Conservation (phyloP, 164 flowering plant species). For the Litsea cubeba region DNA sequence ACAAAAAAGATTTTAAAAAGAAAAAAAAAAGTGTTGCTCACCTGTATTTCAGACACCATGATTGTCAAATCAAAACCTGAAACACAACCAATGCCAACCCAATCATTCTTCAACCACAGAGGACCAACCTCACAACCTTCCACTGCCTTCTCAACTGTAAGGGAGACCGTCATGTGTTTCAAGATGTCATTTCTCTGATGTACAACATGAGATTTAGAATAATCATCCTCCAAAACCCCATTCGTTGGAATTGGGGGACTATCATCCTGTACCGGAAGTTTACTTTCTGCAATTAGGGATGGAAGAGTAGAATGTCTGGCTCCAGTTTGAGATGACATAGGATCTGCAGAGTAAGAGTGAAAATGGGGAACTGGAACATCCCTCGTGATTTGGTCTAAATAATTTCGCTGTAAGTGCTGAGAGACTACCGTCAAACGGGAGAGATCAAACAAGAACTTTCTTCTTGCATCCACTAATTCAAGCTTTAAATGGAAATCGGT, state of each 20-base stretch:
- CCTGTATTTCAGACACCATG: conserved; percentile 71
- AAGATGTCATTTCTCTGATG: conserved; percentile 43
- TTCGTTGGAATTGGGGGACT: conserved; percentile 17
- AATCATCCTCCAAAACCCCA: conserved; percentile 13
- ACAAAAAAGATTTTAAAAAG: not conserved
- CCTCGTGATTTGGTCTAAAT: conserved; percentile 16
- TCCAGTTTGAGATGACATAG: conserved; percentile 15
- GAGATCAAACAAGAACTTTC: conserved; percentile 36
- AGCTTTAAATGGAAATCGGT: conserved; percentile 38
- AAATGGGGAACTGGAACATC: conserved; percentile 40
- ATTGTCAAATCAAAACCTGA: conserved; percentile 64
- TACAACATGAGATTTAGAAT: conserved; percentile 10
- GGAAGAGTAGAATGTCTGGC: conserved; percentile 26
- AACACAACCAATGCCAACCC: conserved; percentile 74
- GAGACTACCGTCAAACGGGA: conserved; percentile 54
- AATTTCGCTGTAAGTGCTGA: conserved; percentile 22
- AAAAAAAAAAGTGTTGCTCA: conserved; percentile 13
- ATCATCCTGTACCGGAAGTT: conserved; percentile 15
- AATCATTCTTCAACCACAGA: conserved; percentile 24
- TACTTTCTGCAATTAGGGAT: conserved; percentile 15
- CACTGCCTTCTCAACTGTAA: conserved; percentile 44
- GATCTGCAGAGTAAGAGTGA: conserved; percentile 28
- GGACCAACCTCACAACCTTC: conserved; percentile 14
- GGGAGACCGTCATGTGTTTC: conserved; percentile 35
- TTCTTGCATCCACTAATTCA: conserved; percentile 31